Base-by-base conservation (phyloP, 306 rosid genomes). In the Canavalia gladiata region DNA sequence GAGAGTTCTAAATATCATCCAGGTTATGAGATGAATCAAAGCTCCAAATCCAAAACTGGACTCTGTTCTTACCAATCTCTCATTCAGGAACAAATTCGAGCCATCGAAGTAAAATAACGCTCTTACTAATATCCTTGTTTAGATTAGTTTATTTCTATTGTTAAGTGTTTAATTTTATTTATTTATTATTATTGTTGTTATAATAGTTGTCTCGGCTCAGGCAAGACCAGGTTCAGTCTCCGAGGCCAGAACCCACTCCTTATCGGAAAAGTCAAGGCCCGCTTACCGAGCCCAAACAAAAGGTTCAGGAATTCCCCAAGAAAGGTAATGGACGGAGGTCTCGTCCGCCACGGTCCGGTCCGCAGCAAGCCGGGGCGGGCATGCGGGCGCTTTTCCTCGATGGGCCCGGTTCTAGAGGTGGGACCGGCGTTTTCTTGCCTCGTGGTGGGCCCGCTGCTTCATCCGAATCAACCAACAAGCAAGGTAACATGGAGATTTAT, bases 401-500 rank as follows among this genome's bases (percentile, higher is more conserved):
- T 8, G 84, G 87, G 43, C 56, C 94, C 28, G 84, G 76, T 45
- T 68, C 87, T 0, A 82, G 72, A 69, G 54, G 79, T 52, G 99
- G 99, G 63, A 95, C 99, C 1, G 99, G 99, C 0, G 98, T 95
- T 3, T 95, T 93, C 88, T 82, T 95, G 78, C 90, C 90, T 4
- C 84, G 87, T 64, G 51, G 18, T 25, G 85, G 79, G 58, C 6
- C 58, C 43, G 88, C 94, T 43, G 31, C 11, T 5, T 72, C 87
- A 12, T 52, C 87, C 2, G 68, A 84, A 45, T 60, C 82, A 67
- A 79, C 72, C 6, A 81, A 59, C 46, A 87, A 87, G 7, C 54
- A 77, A 81, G 90, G 89, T 86, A 56, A 65, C 25, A 34, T 11
- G 41, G 8, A 45, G 8, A 45, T 5, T 0, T 6, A 65, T 41